phyloP scores from a whole-genome alignment of 2,329 filamentous ascomycete genomes.

The Sporothrix inflata region DNA sequence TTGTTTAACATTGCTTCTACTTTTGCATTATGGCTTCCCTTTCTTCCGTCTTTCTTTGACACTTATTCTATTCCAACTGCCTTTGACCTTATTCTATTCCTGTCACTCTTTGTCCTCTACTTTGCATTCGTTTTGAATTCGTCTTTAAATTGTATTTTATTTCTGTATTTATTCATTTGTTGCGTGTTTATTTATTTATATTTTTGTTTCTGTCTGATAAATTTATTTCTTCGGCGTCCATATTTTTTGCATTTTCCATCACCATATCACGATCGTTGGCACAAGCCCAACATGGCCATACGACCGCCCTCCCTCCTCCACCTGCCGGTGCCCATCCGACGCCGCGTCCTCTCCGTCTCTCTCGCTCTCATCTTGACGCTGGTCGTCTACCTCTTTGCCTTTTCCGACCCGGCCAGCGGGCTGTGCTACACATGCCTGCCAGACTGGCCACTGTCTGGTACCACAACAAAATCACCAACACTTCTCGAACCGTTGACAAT shows the following conservation, averaged over 20 bases:
- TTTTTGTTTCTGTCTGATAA: neutral
- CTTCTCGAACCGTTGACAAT: neutral
- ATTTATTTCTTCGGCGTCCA: neutral
- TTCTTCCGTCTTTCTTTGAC: neutral
- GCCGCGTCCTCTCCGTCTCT: neutral
- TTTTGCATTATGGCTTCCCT: too few species aligned
- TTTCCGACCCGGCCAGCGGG: neutral
- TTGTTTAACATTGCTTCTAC: too few species aligned
- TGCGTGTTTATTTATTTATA: neutral
- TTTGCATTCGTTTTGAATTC: neutral
- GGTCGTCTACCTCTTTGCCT: neutral
- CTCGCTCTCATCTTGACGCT: neutral
- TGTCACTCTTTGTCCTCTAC: neutral
- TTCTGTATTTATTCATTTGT: too few species aligned
- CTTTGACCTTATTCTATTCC: neutral
- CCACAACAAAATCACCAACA: neutral
- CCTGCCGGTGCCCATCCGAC: neutral
- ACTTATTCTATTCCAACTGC: neutral
- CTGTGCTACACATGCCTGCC: neutral
- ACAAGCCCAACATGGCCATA: neutral
- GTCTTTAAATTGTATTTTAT: neutral
- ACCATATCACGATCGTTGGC: neutral
- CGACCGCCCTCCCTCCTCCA: neutral
- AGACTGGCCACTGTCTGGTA: neutral
- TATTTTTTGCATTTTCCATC: neutral